Conservation (phyloP, 805 yeast genomes). For the Nakazawaea wyomingensis region DNA sequence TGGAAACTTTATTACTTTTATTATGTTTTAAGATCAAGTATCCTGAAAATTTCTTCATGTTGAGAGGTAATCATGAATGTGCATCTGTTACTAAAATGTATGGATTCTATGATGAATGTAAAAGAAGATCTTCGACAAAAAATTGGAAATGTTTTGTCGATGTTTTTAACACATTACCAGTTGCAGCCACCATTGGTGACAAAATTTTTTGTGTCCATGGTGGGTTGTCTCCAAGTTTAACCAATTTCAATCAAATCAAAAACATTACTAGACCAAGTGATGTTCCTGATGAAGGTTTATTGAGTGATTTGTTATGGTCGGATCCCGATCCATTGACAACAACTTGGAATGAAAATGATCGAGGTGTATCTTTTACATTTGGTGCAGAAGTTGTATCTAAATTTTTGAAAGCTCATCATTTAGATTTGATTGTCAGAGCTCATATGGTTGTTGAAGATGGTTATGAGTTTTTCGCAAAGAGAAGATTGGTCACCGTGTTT, state of each 20-base stretch:
- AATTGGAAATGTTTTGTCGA: constrained; percentile 50
- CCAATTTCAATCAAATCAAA: constrained; percentile 61
- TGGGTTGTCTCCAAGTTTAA: constrained; percentile 70
- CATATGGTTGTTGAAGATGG: constrained; percentile 92
- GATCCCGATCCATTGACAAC: constrained; percentile 59
- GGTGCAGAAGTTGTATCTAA: constrained; percentile 68
- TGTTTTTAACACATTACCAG: constrained; percentile 53
- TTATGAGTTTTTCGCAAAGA: constrained; percentile 71
- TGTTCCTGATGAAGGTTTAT: constrained; percentile 72
- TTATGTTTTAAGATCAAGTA: constrained; percentile 51
- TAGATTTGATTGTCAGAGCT: constrained; percentile 76
- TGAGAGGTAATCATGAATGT: constrained; percentile 55
- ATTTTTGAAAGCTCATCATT: constrained; percentile 59
- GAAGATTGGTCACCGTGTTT: constrained; percentile 73
- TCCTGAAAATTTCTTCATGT: constrained; percentile 57
- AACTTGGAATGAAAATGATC: constrained; percentile 77
- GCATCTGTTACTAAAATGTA: constrained; percentile 56
- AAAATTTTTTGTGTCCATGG: constrained; percentile 61
- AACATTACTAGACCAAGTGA: constrained; percentile 76
- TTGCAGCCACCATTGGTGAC: constrained; percentile 57
- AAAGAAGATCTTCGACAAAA: constrained; percentile 41
- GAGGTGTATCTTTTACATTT: constrained; percentile 79
- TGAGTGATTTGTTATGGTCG: constrained; percentile 79
- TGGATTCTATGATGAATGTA: constrained; percentile 59
- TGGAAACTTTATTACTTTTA: constrained; percentile 48